Evolutionary conservation across 2,329 filamentous ascomycete genomes (phyloP).

Genomic region (Pseudogymnoascus sp.): DNA sequence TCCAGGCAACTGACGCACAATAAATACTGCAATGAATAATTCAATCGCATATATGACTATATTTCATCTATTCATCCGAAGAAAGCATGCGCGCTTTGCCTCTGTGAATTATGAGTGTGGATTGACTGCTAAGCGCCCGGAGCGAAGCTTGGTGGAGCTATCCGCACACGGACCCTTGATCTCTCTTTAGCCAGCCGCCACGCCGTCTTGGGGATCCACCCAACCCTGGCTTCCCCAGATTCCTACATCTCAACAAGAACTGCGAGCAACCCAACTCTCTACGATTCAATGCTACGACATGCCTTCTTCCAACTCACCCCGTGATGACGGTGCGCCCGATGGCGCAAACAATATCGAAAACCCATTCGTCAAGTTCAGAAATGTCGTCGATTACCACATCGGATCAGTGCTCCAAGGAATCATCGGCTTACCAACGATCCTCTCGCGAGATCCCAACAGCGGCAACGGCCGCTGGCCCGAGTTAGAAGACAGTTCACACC

Average conservation of each 20-base stretch:
- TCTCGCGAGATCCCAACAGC: constrained; percentile 19
- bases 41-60: not conserved
- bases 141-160: not conserved
- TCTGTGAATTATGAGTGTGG: not conserved
- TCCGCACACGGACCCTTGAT: not conserved
- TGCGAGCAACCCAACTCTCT: not conserved
- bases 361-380: constrained; percentile 27
- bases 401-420: constrained; percentile 27
- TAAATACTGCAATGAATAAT: not conserved
- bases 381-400: constrained; percentile 26
- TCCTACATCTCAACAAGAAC: not conserved
- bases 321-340: not conserved
- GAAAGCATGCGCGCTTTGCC: not conserved
- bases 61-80: not conserved
- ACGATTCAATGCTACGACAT: not conserved
- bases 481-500: constrained; percentile 23
- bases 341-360: constrained; percentile 21
- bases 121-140: not conserved
- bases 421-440: constrained; percentile 27
- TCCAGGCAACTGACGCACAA: not conserved
- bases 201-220: not conserved
- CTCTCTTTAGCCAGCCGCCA: not conserved
- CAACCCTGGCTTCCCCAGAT: not conserved
- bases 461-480: constrained; percentile 21
- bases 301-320: constrained; percentile 6